These are phyloP conservation scores for Daedalea quercina DNA, from an alignment of 768 basidiomycete species.

Conservation along the genomic window DNA sequence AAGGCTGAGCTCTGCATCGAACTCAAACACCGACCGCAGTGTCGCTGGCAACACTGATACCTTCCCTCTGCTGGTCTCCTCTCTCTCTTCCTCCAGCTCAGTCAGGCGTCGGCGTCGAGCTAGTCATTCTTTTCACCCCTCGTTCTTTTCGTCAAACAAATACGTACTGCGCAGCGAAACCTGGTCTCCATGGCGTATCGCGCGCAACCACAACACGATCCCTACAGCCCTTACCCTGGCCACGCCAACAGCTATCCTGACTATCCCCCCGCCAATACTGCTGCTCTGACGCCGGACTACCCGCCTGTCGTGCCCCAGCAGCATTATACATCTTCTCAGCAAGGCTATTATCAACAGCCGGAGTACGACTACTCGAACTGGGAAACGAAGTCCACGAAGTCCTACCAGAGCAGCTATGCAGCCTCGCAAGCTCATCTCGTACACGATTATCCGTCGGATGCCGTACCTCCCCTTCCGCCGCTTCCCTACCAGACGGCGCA, in stretches of 20 bases:
- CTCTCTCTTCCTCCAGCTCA: not conserved
- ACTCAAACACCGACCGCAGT: conserved; percentile 1
- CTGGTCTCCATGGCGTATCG: conserved; percentile 22
- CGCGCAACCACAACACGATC: conserved; percentile 19
- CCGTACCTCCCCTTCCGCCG: conserved; percentile 51
- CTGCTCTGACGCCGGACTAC: conserved; percentile 11
- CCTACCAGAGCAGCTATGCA: conserved; percentile 56
- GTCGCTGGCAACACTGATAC: conserved; percentile 4
- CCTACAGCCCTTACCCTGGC: conserved; percentile 13
- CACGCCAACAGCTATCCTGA: conserved; percentile 13
- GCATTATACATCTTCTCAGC: conserved; percentile 6
- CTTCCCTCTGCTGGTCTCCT: not conserved
- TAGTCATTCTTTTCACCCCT: conserved; percentile 1
- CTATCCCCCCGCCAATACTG: conserved; percentile 10
- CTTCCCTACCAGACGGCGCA: conserved; percentile 43
- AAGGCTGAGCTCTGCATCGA: not conserved
- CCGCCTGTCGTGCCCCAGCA: conserved; percentile 11
- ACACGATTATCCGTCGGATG: conserved; percentile 52
- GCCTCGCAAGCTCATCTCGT: conserved; percentile 73
- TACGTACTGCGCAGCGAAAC: not conserved
- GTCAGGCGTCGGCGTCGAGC: not conserved
- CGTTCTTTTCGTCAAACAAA: conserved; percentile 10
- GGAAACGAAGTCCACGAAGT: conserved; percentile 50
- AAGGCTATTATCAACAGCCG: conserved; percentile 12
- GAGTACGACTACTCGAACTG: conserved; percentile 26